Evolutionary conservation across 306 rosid species (phyloP), one percentile per base, ranked within the genome.

Genomic region (Ormosia semicastrata): DNA sequence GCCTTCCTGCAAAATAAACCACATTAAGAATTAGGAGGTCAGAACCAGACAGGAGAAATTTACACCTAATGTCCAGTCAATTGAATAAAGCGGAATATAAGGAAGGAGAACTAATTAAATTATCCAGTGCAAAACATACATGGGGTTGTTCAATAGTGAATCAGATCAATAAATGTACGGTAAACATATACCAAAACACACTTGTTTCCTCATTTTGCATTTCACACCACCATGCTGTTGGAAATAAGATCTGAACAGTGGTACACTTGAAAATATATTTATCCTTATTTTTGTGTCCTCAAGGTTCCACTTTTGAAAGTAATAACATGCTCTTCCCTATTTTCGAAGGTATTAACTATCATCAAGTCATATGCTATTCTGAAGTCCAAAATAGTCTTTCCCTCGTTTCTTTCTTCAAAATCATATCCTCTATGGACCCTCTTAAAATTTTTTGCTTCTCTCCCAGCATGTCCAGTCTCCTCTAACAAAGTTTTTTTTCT

Each of bases 1-100:
- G 66, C 96, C 97, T 84, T 92, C 99, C 98, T 92, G 88, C 86
- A 84, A 87, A 60, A 58, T 58, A 73, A 81, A 81, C 83, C 70
- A 54, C 60, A 18, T 63, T n/a, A 39, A 66, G 68, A 71, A 75
- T 66, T 33, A 66, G 54, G 73, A 46, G 36, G 64, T 29, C 53
- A 70, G 74, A 79, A 43, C 67, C 70, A 60, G 66, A 40, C 29
- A 56, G 46, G 66, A 62, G 12, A 76, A n/a, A 34, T 53, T 75
- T 47, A 44, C 47, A 40, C 77, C 39, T 7, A 70, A 77, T 11
- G 32, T 29, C 40, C 58, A 17, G 30, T 41, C 59, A 43, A 47
- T 43, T 37, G 63, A 33, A 76, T 64, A 70, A 66, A 66, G 50
- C 43, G 11, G 57, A 24, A 49, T 49, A 36, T 36, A 54, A 63